Conservation (phyloP, 352 stramenopile species). For the Pythium rhizo-oryzae region DNA sequence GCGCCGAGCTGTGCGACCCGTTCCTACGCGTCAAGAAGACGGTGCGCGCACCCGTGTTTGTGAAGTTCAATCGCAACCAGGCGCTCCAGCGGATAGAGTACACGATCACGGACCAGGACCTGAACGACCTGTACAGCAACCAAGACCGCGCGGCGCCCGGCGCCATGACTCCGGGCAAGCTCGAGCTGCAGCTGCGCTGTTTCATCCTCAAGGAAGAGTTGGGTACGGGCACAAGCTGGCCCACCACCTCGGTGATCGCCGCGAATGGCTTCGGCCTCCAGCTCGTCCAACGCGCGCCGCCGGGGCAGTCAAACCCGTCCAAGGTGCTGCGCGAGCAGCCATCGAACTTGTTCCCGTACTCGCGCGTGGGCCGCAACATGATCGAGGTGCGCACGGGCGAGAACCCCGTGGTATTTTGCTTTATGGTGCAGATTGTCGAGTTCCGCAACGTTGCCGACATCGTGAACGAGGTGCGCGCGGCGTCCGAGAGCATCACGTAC, state of each 20-base stretch:
- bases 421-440: slow-evolving; percentile 78
- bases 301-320: slow-evolving; percentile 75
- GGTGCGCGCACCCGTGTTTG: slow-evolving; percentile 52
- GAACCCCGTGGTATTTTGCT: slow-evolving; percentile 60
- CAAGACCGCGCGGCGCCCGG: slow-evolving; percentile 44
- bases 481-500: slow-evolving; percentile 71
- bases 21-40: slow-evolving; percentile 69
- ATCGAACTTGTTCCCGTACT: slow-evolving; percentile 72
- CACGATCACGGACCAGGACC: slow-evolving; percentile 66
- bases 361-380: slow-evolving; percentile 69
- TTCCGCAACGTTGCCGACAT: slow-evolving; percentile 65
- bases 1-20: slow-evolving; percentile 68
- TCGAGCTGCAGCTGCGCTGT: slow-evolving; percentile 81
- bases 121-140: slow-evolving; percentile 70
- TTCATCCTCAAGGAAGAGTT: slow-evolving; percentile 79
- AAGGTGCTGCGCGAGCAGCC: slow-evolving; percentile 82
- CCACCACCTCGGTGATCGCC: slow-evolving; percentile 58
- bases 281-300: slow-evolving; percentile 67
- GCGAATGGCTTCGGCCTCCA: slow-evolving; percentile 76
- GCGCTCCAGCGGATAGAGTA: slow-evolving; percentile 66
- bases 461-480: slow-evolving; percentile 56
- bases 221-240: slow-evolving; percentile 72
- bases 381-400: slow-evolving; percentile 75
- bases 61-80: slow-evolving; percentile 61
- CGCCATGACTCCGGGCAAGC: slow-evolving; percentile 42